phyloP scores from a whole-genome alignment of 345 rosid species.

The Arabidopsis arenosa region DNA sequence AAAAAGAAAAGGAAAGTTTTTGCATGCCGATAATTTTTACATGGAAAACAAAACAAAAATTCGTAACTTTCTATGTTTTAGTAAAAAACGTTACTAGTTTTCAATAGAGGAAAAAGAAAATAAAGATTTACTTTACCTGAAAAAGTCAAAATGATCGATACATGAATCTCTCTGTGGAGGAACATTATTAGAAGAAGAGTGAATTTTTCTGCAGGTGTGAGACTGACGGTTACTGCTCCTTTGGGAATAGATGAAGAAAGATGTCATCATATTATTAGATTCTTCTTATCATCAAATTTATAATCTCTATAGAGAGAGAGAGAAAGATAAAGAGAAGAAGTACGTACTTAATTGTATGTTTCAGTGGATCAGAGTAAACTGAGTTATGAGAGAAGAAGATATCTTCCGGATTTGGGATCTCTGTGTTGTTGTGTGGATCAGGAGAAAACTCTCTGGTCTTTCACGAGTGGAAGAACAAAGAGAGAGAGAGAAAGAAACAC shows the following conservation, averaged over 20 bases:
- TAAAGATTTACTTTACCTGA: constrained; percentile 25
- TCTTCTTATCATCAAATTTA: constrained; percentile 13
- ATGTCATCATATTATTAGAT: constrained; percentile 30
- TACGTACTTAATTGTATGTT: constrained; percentile 25
- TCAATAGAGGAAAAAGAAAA: neutral
- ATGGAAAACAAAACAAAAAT: constrained; percentile 1
- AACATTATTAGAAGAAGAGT: constrained; percentile 33
- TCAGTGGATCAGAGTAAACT: constrained; percentile 25
- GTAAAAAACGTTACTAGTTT: constrained; percentile 20
- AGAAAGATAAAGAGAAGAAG: constrained; percentile 1
- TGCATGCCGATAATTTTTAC: constrained; percentile 39
- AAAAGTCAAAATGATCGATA: constrained; percentile 35
- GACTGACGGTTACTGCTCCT: constrained; percentile 34
- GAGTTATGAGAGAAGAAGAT: constrained; percentile 7
- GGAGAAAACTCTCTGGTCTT: constrained; percentile 42
- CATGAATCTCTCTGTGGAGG: constrained; percentile 27
- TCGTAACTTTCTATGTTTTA: neutral
- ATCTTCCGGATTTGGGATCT: constrained; percentile 42
- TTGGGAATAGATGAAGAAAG: constrained; percentile 24
- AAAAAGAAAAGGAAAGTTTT: constrained; percentile 14
- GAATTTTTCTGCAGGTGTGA: constrained; percentile 31
- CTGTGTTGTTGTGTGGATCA: constrained; percentile 29
- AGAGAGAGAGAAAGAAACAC: neutral
- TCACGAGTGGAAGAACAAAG: constrained; percentile 39
- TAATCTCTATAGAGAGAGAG: neutral